Base-by-base conservation (phyloP, 2,329 filamentous ascomycete genomes). In the Microdochium bolleyi region DNA sequence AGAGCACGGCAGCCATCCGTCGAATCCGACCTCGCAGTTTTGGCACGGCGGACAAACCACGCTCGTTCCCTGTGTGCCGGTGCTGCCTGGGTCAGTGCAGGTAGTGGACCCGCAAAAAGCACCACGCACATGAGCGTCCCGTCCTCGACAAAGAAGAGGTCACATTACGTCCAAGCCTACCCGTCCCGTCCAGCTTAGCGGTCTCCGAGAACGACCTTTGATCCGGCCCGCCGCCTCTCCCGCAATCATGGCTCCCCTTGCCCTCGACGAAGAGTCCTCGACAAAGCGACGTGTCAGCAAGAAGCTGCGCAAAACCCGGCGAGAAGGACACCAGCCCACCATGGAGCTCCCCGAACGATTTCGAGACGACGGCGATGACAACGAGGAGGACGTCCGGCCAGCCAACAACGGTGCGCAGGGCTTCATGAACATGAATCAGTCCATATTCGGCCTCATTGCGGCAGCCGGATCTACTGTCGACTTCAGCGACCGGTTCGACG, bases 371-470 rank as follows among this genome's bases (percentile, higher is more conserved):
- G 73, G 70, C 56, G 77, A 76, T 53, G 72, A 79, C 54, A 71
- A 71, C 30, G 76, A 79, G 48, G 74, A 80, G 59, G 74, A 78
- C 37, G 69, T 76, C 46, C 58, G 73, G 48, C 68, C 69, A 3
- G 68, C 74, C 2, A 66, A 62, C 9, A 72, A 75, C 53, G 71
- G 70, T 37, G 69, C 73, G 14, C 72, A 76, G 57, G 74, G 79
- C 66, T 77, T 79, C 54, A 74, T 82, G 70, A 89, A 91, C 63
- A 89, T 95, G 84, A 94, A 96, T 69, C 92, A 96, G 75, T 95
- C 89, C 58, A 85, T 97, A 52, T 95, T 96, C 67, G 91, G 90
- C 52, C 82, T 97, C 71, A 92, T 97, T 59, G 89, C 92, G 7
- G 89, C 90, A 16, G 90, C 90, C 37, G 89, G 91, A 7, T 92